Base-by-base conservation (phyloP, 139 green algal species). In the Zygnema cylindricum region DNA sequence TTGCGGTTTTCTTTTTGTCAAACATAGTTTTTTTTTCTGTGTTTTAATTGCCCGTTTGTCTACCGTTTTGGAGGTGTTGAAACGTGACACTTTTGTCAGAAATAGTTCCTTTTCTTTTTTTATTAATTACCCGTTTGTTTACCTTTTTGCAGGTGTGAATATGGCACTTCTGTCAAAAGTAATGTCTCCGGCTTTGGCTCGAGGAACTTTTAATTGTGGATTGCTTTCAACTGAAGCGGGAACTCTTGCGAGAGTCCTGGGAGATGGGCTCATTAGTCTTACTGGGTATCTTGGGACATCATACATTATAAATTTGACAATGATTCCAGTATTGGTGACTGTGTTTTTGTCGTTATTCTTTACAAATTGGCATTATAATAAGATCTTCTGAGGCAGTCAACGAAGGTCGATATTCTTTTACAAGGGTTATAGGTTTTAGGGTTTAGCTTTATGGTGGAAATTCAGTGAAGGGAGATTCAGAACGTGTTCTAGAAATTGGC, bases 181-280 rank as follows among this genome's bases (percentile, higher is more conserved):
- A 0, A 92, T 92, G 88, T 89, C 88, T 0, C 75, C 75, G 23
- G 38, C 40, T 33, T 41, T 92, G 32, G 38, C 88, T 23, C 42
- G 40, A 76, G 88, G 88, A 0, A 92, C 88, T 35, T 92, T 93
- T 32, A 92, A 92, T 49, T 92, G 86, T 40, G 88, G 88, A 2
- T 33, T 92, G 21, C 86, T 92, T 30, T 92, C 88, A 11, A 92
- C 88, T 2, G 86, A 92, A 77, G 88, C 88, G 21, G 88, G 88
- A 3, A 92, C 88, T 25, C 38, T 92, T 11, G 88, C 86, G 25
- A 39, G 86, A 7, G 86, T 89, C 33, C 32, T 91, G 30, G 63
- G 41, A 35, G 86, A 91, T 39, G 38, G 63, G 40, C 79, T 91
- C 63, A 91, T 91, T 38, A 84, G 77, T 25, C 35, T 89, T 30